A percentile compares a stretch with the other conserved stretches of the same genome.
These are phyloP conservation scores for Pythium apleroticum DNA, from an alignment of 352 stramenopile genomes.

Conservation along the genomic window DNA sequence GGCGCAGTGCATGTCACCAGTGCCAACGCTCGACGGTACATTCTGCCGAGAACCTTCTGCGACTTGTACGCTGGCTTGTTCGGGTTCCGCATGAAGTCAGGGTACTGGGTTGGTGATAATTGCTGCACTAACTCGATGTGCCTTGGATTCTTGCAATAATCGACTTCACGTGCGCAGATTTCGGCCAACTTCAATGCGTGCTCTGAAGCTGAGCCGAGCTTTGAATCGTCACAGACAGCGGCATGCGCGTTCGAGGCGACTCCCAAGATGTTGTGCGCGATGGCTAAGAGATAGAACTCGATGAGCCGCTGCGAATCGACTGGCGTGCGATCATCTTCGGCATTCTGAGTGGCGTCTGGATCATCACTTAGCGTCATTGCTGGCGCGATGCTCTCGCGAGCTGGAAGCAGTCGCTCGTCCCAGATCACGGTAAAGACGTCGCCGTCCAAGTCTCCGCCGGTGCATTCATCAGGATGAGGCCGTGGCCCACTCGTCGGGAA, in stretches of 20 bases:
- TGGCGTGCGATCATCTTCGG: slow-evolving; percentile 33
- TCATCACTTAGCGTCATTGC: slow-evolving; percentile 52
- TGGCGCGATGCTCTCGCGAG: slow-evolving; percentile 34
- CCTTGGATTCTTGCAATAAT: slow-evolving; percentile 49
- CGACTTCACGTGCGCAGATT: slow-evolving; percentile 74
- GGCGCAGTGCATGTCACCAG: slow-evolving; percentile 46
- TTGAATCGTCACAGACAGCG: slow-evolving; percentile 51
- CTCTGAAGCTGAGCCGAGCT: slow-evolving; percentile 46
- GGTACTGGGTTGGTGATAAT: slow-evolving; percentile 55
- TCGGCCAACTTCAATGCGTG: slow-evolving; percentile 54
- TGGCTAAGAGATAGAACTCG: slow-evolving; percentile 73
- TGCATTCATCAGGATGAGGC: slow-evolving; percentile 79
- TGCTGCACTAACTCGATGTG: slow-evolving; percentile 56
- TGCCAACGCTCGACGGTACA: slow-evolving; percentile 67
- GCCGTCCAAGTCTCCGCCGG: slow-evolving; percentile 78
- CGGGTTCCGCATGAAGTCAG: slow-evolving; percentile 81
- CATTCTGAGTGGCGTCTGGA: not conserved
- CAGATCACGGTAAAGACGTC: slow-evolving; percentile 84
- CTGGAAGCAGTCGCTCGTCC: slow-evolving; percentile 70
- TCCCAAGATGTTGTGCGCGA: slow-evolving; percentile 72
- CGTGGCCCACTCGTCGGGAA: slow-evolving; percentile 69
- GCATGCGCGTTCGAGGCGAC: slow-evolving; percentile 79
- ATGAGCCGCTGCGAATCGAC: slow-evolving; percentile 46
- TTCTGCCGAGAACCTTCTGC: slow-evolving; percentile 66
- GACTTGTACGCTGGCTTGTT: slow-evolving; percentile 68